Percentiles rank a stretch among this genome's conserved stretches.
Evolutionary conservation across 1,139 yeast species (phyloP).

Genomic region (Zhuliangozyma blackwelliae): DNA sequence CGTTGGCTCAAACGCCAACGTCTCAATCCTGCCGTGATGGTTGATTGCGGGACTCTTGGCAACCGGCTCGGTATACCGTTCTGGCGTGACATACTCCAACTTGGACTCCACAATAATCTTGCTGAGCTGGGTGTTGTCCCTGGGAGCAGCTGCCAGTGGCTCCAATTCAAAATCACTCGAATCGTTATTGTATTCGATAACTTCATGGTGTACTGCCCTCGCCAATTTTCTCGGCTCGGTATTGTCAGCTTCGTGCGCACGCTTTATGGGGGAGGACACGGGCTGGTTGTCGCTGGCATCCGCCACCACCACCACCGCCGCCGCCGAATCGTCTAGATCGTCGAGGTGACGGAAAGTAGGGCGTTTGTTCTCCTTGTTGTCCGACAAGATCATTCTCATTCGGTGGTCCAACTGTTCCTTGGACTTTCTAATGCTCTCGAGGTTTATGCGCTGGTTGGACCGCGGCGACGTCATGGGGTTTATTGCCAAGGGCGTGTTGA

Average conservation of each 20-base stretch:
- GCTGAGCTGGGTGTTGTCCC: slow-evolving; percentile 18
- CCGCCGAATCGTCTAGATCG: background rate
- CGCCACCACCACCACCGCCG: background rate
- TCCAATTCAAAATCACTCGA: slow-evolving; percentile 18
- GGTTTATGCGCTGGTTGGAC: slow-evolving; percentile 11
- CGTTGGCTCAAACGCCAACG: slow-evolving; percentile 12
- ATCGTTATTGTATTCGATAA: slow-evolving; percentile 26
- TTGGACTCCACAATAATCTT: slow-evolving; percentile 15
- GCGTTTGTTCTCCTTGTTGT: slow-evolving; percentile 17
- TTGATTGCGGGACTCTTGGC: slow-evolving; percentile 40
- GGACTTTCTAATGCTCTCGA: slow-evolving; percentile 16
- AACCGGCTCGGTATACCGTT: slow-evolving; percentile 39
- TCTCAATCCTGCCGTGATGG: slow-evolving; percentile 25
- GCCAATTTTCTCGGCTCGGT: background rate
- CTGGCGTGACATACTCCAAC: slow-evolving; percentile 30
- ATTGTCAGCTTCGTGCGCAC: slow-evolving; percentile 6
- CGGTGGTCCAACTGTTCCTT: slow-evolving; percentile 14
- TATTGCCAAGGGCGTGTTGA: slow-evolving; percentile 12
- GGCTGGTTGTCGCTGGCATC: background rate
- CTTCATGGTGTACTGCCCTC: slow-evolving; percentile 1
- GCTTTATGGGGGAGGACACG: slow-evolving; percentile 10
- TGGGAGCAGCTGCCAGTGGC: background rate
- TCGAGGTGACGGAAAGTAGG: background rate
- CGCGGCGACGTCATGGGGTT: slow-evolving; percentile 39
- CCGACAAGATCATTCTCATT: slow-evolving; percentile 8